Base-by-base conservation (phyloP, 108 stramenopile genomes). In the Fistulifera solaris region DNA sequence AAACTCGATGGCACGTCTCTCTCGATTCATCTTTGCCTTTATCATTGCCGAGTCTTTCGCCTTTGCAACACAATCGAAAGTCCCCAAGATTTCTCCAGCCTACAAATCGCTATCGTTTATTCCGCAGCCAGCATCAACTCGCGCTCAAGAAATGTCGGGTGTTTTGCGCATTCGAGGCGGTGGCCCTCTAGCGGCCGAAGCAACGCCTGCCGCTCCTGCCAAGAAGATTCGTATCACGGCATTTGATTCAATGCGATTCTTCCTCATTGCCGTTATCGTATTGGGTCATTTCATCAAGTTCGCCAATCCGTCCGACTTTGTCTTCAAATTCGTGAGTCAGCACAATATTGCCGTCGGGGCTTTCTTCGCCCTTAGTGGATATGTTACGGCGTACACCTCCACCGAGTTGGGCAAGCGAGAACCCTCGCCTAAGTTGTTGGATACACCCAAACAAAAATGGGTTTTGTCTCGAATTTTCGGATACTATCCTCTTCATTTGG, bases 321-420 rank as follows among this genome's bases (percentile, higher is more conserved):
- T 64, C 52, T 31, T 68, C 35, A 48, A 55, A 26, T 63, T 67
- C 50, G 67, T 73, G 38, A 42, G 66, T 6, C 71, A 73, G 40
- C 55, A 67, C 51, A 73, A 73, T 40, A 28, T 73, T 13, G 46
- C 54, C 45, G 71, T 73, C 22, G 71, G 71, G 5, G 61, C 66
- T 41, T 73, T 73, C 38, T 73, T 73, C 63, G 71, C 62, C 24
- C 38, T 73, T 13, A 62, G 61, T 42, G 71, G 71, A 11, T 73
- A 73, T 40, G 71, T 73, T 40, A 67, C 71, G 7, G 71, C 71
- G 51, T 73, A 73, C 58, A 73, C 71, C 12, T 54, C 52, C 45
- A 73, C 71, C 12, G 51, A 67, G 50, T 44, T 50, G 15, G 66
- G 54, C 0, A 28, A 67, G 19, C 56, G 40, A 18, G 52, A 11